Evolutionary conservation across 2,329 filamentous ascomycete genomes (phyloP), one percentile per base, ranked within the genome.

Genomic region (Hypoxylon sp.): DNA sequence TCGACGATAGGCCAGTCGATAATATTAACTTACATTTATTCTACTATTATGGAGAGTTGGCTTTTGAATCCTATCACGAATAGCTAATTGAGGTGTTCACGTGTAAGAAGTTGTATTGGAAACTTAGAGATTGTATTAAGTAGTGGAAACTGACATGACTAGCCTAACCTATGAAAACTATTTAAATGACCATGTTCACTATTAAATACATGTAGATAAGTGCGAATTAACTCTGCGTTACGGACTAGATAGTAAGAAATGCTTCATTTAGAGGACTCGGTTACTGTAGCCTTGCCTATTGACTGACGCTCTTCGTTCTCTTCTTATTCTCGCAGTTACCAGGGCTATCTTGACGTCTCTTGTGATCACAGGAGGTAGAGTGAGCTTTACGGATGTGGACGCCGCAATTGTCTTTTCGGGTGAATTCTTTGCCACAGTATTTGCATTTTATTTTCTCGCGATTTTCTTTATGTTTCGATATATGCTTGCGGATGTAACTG

Each of bases 351-450:
- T 11, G 47, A 26, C 24, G 19, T 26, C 13, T 13, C 35, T 51
- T 42, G 31, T 48, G 24, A 31, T 42, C 37, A 42, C 37, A 42
- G 3, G 13, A 52, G 8, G 8, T 10, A 13, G 9, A 8, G n/a
- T 47, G 59, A 22, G 59, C 39, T 48, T 51, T 29, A 13, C 29
- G 33, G 19, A 29, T 8, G 24, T 50, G 47, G 14, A 31, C 47
- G 14, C 24, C 47, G 13, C 24, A n/a, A n/a, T 50, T 50, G 14
- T 50, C 47, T 50, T 9, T 5, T 31, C 47, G 47, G 24, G 47
- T 50, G 47, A 26, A 50, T 5, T 26, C 24, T 10, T 50, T 50
- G 14, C 14, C 24, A 14, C 47, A 50, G 24, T 50, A 5, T n/a
- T 26, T 3, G 24, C 47, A 50, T n/a, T 50, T 50, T 5, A 31